Conservation (phyloP, 2,329 filamentous ascomycete genomes). For the Phoma sp. region DNA sequence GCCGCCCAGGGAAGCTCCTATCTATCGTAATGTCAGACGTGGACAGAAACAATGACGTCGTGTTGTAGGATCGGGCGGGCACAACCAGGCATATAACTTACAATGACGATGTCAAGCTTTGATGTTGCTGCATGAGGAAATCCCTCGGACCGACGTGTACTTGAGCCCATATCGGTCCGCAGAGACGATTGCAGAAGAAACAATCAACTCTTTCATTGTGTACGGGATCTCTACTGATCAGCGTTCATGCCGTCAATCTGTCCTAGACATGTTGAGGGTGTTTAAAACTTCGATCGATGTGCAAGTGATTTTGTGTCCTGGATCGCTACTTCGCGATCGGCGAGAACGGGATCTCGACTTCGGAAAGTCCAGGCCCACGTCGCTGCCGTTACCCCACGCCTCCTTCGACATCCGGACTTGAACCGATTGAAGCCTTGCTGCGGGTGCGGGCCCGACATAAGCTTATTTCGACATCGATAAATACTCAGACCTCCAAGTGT, state of each 20-base stretch:
- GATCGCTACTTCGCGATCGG: constrained; percentile 6
- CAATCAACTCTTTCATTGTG: neutral
- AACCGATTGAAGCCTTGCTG: neutral
- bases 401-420: constrained; percentile 5
- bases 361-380: constrained; percentile 6
- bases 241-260: constrained; percentile 9
- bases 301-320: too few relatives aligned
- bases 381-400: neutral
- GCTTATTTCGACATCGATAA: neutral
- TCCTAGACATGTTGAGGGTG: neutral
- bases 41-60: constrained; percentile 5
- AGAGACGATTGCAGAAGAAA: constrained; percentile 11
- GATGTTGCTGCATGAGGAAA: constrained; percentile 21
- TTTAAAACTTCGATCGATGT: constrained; percentile 9
- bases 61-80: neutral
- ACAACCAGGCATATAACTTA: constrained; percentile 10
- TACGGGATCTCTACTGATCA: constrained; percentile 8
- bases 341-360: neutral
- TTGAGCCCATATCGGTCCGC: constrained; percentile 18
- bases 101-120: constrained; percentile 39
- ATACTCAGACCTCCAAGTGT: too few relatives aligned
- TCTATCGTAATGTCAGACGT: constrained; percentile 23
- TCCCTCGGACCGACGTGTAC: constrained; percentile 13
- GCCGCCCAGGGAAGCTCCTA: constrained; percentile 41
- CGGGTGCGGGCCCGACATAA: neutral